Evolutionary conservation across 345 rosid species (phyloP).

Genomic region (Noccaea bulbosa): DNA sequence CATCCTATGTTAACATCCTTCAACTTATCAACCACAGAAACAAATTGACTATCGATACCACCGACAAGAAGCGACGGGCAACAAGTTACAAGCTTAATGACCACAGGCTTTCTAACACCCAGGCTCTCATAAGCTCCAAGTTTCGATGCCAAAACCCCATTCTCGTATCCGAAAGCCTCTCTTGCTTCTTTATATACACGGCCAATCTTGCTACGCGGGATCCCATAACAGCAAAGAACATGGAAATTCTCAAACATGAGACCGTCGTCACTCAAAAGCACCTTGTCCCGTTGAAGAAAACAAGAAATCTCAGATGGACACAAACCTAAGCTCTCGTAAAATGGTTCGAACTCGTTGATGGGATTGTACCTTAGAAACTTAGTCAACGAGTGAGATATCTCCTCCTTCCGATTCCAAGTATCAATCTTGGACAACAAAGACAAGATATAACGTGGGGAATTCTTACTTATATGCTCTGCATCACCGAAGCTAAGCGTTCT

Average conservation of each 20-base stretch:
- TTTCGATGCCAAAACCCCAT: slow-evolving; percentile 56
- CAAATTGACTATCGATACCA: slow-evolving; percentile 52
- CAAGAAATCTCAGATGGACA: slow-evolving; percentile 49
- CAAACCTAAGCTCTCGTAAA: slow-evolving; percentile 82
- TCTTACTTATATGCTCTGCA: slow-evolving; percentile 74
- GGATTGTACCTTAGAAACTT: slow-evolving; percentile 73
- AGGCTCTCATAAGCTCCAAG: slow-evolving; percentile 63
- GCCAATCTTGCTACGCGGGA: slow-evolving; percentile 65
- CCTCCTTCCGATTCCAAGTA: slow-evolving; percentile 32
- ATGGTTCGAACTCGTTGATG: slow-evolving; percentile 88
- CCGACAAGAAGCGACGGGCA: slow-evolving; percentile 65
- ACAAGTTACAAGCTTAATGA: slow-evolving; percentile 52
- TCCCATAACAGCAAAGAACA: slow-evolving; percentile 65
- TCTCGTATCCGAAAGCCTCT: slow-evolving; percentile 56
- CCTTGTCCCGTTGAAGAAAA: slow-evolving; percentile 54
- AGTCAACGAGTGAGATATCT: slow-evolving; percentile 44
- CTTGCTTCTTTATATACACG: slow-evolving; percentile 58
- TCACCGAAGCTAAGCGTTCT: slow-evolving; percentile 60
- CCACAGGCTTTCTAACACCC: slow-evolving; percentile 54
- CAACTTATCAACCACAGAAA: slow-evolving; percentile 54
- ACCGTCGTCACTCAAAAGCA: slow-evolving; percentile 69
- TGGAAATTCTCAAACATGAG: slow-evolving; percentile 65
- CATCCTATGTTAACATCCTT: slow-evolving; percentile 53
- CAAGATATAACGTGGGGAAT: slow-evolving; percentile 58
- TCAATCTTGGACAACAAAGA: slow-evolving; percentile 49